Conservation (phyloP, 2,329 filamentous ascomycete species). For the Simplicillium sp. region DNA sequence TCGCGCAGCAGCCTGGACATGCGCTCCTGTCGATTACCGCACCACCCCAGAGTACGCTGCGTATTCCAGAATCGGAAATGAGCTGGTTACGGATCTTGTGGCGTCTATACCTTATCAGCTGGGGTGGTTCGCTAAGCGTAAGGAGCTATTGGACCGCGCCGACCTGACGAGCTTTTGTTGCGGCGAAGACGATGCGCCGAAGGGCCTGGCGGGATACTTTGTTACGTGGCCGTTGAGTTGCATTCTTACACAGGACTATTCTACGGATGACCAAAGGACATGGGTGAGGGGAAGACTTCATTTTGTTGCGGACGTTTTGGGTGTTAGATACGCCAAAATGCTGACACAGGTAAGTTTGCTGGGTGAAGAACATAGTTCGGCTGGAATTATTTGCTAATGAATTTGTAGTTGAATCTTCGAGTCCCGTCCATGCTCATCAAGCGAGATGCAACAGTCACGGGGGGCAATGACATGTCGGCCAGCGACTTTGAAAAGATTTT, state of each 20-base stretch:
- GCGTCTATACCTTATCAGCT: conserved; percentile 53
- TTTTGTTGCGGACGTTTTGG: conserved; percentile 45
- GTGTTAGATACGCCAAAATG: conserved; percentile 48
- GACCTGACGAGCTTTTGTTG: conserved; percentile 37
- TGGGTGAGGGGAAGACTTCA: conserved; percentile 45
- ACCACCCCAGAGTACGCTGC: conserved; percentile 53
- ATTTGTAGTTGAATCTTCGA: conserved; percentile 41
- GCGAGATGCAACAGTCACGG: conserved; percentile 36
- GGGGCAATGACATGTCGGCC: conserved; percentile 4
- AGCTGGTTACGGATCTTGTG: conserved; percentile 49
- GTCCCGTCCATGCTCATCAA: conserved; percentile 55
- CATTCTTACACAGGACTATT: conserved; percentile 46
- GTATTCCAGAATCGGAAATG: conserved; percentile 38
- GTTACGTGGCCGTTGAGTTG: conserved; percentile 49
- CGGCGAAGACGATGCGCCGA: conserved; percentile 38
- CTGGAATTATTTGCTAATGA: not conserved
- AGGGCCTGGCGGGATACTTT: conserved; percentile 49
- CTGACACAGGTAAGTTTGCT: conserved; percentile 36
- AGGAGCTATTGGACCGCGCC: conserved; percentile 26
- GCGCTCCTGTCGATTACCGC: conserved; percentile 50
- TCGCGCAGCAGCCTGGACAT: conserved; percentile 51
- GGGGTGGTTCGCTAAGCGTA: conserved; percentile 44
- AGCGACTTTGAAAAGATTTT: conserved; percentile 34
- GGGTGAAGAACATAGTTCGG: no score
- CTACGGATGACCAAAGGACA: conserved; percentile 46